These are phyloP conservation scores for Solanum sejunctum DNA, from an alignment of 257 asterid species.

Conservation along the genomic window DNA sequence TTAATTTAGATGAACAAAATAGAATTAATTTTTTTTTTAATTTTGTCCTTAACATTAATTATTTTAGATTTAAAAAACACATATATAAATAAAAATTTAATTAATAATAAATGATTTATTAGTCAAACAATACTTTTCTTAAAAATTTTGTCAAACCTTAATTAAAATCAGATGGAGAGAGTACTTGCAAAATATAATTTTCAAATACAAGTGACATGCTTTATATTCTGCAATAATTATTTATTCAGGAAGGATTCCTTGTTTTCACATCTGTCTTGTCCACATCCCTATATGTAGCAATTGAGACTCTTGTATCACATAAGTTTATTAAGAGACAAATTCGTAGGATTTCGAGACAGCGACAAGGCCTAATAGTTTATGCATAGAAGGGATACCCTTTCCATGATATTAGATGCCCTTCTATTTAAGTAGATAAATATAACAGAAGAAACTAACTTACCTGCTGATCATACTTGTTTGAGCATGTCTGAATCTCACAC, in stretches of 20 bases:
- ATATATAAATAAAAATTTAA: too few species aligned
- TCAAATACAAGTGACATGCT: not conserved
- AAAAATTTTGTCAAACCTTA: too few species aligned
- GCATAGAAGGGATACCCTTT: not conserved
- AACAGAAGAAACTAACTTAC: not conserved
- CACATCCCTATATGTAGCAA: not conserved
- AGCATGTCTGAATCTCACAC: conserved; percentile 21
- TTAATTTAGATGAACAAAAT: too few species aligned
- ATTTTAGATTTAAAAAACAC: too few species aligned
- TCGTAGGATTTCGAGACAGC: not conserved
- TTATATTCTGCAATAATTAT: not conserved
- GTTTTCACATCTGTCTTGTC: conserved; percentile 8
- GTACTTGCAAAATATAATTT: conserved; percentile 1
- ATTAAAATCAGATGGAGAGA: too few species aligned
- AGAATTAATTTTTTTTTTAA: too few species aligned
- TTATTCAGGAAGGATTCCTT: not conserved
- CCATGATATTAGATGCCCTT: not conserved
- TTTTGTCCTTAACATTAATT: too few species aligned
- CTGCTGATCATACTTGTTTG: not conserved
- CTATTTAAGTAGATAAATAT: not conserved
- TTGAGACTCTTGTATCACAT: not conserved
- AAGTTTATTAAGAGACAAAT: not conserved
- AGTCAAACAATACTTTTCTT: too few species aligned
- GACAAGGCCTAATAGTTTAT: not conserved
- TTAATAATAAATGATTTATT: too few species aligned